A percentile compares a stretch with the other conserved stretches of the same genome.
Evolutionary conservation across 129 eudicot species (phyloP).

Genomic region (Chrysanthemum lavandulifolium): DNA sequence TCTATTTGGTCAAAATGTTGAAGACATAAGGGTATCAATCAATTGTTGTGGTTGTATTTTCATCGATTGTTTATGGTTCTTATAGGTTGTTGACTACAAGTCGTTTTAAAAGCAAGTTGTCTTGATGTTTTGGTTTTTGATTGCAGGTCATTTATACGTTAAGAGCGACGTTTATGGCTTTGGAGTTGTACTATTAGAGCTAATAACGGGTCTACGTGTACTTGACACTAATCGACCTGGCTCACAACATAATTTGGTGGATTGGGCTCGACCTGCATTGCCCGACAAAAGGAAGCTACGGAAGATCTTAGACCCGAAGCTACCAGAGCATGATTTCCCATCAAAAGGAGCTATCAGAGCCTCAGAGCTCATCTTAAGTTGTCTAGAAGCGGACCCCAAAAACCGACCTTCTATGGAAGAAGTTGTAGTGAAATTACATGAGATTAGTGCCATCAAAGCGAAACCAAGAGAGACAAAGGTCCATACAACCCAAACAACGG

Average conservation of each 20-base stretch:
- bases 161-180: slow-evolving; percentile 87
- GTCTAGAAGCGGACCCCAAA: slow-evolving; percentile 71
- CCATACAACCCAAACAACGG: background rate
- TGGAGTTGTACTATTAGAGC: slow-evolving; percentile 74
- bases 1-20: background rate
- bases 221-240: slow-evolving; percentile 62
- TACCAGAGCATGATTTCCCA: slow-evolving; percentile 59
- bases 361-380: slow-evolving; percentile 52
- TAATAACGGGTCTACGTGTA: slow-evolving; percentile 67
- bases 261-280: slow-evolving; percentile 64
- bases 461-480: slow-evolving; percentile 41
- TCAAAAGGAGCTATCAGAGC: slow-evolving; percentile 37
- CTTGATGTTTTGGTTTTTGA: background rate
- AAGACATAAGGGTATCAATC: background rate
- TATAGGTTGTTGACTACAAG: background rate
- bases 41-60: no score
- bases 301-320: slow-evolving; percentile 65
- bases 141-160: slow-evolving; percentile 75
- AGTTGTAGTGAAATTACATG: slow-evolving; percentile 39
- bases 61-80: background rate
- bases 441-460: slow-evolving; percentile 33
- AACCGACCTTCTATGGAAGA: slow-evolving; percentile 59
- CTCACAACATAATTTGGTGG: slow-evolving; percentile 61
- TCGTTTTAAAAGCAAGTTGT: background rate
- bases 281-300: slow-evolving; percentile 45